Base-by-base conservation (phyloP, 2,329 filamentous ascomycete genomes). In the Xylaria sp. region DNA sequence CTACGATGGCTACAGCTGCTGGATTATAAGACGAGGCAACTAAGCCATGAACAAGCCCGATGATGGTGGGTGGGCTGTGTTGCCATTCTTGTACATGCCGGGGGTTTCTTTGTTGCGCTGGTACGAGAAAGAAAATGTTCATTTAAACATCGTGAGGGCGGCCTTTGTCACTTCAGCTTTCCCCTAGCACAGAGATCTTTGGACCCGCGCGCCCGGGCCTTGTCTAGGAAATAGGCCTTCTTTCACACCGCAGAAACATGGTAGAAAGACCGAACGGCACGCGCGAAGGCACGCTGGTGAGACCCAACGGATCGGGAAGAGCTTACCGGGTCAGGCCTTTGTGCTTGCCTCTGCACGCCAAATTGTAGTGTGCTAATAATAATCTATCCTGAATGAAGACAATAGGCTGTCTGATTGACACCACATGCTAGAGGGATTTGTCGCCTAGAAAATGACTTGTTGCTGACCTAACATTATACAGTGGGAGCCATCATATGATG, bases 61-160 rank as follows among this genome's bases (percentile, higher is more conserved):
- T 72, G 51, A 71, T 74, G 63, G 70, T 67, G 70, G 70, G 70
- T 57, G 75, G 68, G 68, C 55, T 65, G 57, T 63, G 54, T 18
- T 52, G 71, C 57, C 70, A 73, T 77, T 78, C 76, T 78, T 78
- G 75, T 77, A 78, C 23, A 50, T 74, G 71, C 71, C 68, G 70
- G 70, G 65, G 23, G 23, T 55, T 66, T 74, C 76, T 78, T 78
- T 78, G 76, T 77, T 66, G 46, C 5, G 37, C 51, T 63, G 64
- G 67, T 60, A 70, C 68, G 56, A 72, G 44, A 71, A 72, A 37
- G 57, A 46, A 32, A 58, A 41, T 4, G 8, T 44, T 57, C 28
- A 60, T 56, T 71, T 76, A 70, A 71, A 54, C 56, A 72, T 72
- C 70, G 68, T 67, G 60, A 68, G 61, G 59, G 64, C 65, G 5